These are phyloP conservation scores for Fusarium neocosmosporiellum DNA, from an alignment of 2,329 filamentous ascomycete species.

Conservation along the genomic window DNA sequence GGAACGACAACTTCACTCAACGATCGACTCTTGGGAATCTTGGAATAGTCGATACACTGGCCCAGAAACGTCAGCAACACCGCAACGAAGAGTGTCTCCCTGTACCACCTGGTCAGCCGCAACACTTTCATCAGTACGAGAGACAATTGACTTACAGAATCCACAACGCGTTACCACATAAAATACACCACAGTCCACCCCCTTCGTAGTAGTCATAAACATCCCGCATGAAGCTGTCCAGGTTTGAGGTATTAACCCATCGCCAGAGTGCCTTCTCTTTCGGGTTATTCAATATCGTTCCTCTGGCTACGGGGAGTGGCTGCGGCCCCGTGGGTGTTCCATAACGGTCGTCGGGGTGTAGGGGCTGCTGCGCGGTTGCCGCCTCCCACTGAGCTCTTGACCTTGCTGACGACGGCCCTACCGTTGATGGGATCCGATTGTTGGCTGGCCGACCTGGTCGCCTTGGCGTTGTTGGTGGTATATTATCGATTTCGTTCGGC, in stretches of 20 bases:
- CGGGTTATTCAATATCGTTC: slow-evolving; percentile 49
- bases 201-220: slow-evolving; percentile 90
- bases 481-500: slow-evolving; percentile 49
- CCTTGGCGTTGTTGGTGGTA: slow-evolving; percentile 26
- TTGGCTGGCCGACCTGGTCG: slow-evolving; percentile 25
- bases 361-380: slow-evolving; percentile 61
- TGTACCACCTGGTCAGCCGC: slow-evolving; percentile 46
- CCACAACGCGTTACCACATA: slow-evolving; percentile 77
- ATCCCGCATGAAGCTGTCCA: slow-evolving; percentile 86
- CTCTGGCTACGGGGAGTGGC: slow-evolving; percentile 45
- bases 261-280: slow-evolving; percentile 87
- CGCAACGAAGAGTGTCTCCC: slow-evolving; percentile 85
- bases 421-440: slow-evolving; percentile 23
- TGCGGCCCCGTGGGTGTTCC: slow-evolving; percentile 26
- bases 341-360: slow-evolving; percentile 56
- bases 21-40: slow-evolving; percentile 73
- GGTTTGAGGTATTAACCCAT: slow-evolving; percentile 90
- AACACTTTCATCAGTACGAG: too few species aligned
- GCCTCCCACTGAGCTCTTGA: slow-evolving; percentile 66
- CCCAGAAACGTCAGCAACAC: slow-evolving; percentile 84
- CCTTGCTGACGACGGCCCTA: slow-evolving; percentile 57
- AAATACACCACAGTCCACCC: slow-evolving; percentile 86
- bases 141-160: slow-evolving; percentile 68
- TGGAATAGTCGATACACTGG: slow-evolving; percentile 86
- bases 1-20: slow-evolving; percentile 69